Conservation (phyloP, 768 basidiomycete species). For the Fomitopsis pulvina region DNA sequence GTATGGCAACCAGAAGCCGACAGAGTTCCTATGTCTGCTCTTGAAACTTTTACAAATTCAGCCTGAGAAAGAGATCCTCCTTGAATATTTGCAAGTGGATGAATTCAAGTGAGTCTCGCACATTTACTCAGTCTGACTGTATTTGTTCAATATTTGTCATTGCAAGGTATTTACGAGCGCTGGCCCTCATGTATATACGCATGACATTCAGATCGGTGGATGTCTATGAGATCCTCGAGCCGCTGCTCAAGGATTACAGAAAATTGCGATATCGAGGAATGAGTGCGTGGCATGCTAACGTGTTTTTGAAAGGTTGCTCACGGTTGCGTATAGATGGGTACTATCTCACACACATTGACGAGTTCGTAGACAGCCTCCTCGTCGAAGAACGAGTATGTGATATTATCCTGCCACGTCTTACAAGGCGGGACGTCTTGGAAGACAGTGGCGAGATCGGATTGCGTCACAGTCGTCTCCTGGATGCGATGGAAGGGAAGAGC, state of each 20-base stretch:
- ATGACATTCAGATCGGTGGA: conserved; percentile 90
- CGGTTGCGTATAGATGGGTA: conserved; percentile 66
- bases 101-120: conserved; percentile 86
- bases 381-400: conserved; percentile 93
- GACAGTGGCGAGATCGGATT: conserved; percentile 88
- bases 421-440: conserved; percentile 81
- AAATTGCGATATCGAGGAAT: conserved; percentile 79
- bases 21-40: conserved; percentile 87
- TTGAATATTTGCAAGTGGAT: conserved; percentile 93
- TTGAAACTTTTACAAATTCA: conserved; percentile 95
- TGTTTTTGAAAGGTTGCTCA: neutral
- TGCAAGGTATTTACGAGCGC: conserved; percentile 82
- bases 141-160: neutral
- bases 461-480: conserved; percentile 78
- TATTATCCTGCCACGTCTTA: conserved; percentile 87
- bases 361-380: conserved; percentile 80
- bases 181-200: conserved; percentile 91
- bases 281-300: conserved; percentile 40
- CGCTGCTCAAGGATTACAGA: conserved; percentile 87
- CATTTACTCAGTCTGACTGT: neutral
- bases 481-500: conserved; percentile 76
- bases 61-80: conserved; percentile 93
- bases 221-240: conserved; percentile 90
- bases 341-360: conserved; percentile 81
- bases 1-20: conserved; percentile 91